Evolutionary conservation across 1,284 basidiomycete species (phyloP).

Genomic region (Xanthoconium separans): DNA sequence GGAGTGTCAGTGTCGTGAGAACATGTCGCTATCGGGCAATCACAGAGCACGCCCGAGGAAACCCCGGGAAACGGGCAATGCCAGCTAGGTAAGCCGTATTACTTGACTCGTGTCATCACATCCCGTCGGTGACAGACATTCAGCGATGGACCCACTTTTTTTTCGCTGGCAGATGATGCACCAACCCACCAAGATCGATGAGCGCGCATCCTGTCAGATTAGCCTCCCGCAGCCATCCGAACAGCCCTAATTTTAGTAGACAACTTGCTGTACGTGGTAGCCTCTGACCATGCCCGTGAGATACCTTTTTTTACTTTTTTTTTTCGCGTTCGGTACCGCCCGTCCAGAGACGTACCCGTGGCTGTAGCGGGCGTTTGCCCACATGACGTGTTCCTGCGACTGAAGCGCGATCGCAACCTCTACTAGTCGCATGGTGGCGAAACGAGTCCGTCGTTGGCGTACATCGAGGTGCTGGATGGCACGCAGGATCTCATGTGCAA

Average conservation of each 20-base stretch:
- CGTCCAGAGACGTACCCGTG: not conserved
- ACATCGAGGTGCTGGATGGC: slow-evolving; percentile 10
- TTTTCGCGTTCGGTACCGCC: slow-evolving; percentile 11
- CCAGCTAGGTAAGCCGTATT: slow-evolving; percentile 20
- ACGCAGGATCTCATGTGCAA: slow-evolving; percentile 16
- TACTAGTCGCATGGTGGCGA: slow-evolving; percentile 14
- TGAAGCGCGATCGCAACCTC: slow-evolving; percentile 24
- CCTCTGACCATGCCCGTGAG: slow-evolving; percentile 1
- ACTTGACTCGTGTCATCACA: slow-evolving; percentile 21
- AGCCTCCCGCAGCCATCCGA: slow-evolving; percentile 13
- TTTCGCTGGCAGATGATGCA: slow-evolving; percentile 26
- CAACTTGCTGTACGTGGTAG: slow-evolving; percentile 7
- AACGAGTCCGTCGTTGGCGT: slow-evolving; percentile 13
- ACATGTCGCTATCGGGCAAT: slow-evolving; percentile 9
- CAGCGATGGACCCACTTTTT: slow-evolving; percentile 4
- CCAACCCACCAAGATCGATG: slow-evolving; percentile 20
- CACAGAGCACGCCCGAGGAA: slow-evolving; percentile 19
- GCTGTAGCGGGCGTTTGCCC: slow-evolving; percentile 14
- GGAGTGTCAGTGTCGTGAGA: slow-evolving; percentile 17
- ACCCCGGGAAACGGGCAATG: slow-evolving; percentile 20
- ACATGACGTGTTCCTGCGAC: slow-evolving; percentile 26
- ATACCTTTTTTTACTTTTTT: not conserved
- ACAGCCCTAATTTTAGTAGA: slow-evolving; percentile 15
- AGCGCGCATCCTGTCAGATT: slow-evolving; percentile 20
- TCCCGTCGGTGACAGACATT: slow-evolving; percentile 18